Conservation (phyloP, 163 green algal genomes). For the Trebouxiophyceae sp. region DNA sequence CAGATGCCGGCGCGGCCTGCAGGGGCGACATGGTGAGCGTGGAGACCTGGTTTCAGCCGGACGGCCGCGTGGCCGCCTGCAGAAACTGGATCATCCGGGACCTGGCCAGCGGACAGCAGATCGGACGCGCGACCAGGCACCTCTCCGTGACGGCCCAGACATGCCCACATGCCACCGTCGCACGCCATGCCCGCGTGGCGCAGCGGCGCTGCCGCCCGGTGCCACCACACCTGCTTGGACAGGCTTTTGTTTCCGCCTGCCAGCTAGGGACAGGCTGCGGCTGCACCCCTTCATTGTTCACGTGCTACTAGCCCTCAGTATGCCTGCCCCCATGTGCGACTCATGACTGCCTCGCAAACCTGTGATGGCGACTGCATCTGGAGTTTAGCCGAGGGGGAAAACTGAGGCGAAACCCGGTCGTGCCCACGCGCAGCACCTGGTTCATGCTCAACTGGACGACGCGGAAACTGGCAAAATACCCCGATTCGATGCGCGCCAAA, state of each 20-base stretch:
- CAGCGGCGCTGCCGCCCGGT: no score
- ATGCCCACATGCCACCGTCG: background rate
- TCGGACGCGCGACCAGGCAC: conserved; percentile 72
- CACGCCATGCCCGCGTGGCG: background rate
- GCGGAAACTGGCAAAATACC: conserved; percentile 65
- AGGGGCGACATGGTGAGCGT: conserved; percentile 76
- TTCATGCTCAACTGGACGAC: conserved; percentile 87
- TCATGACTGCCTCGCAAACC: no score
- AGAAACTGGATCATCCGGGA: conserved; percentile 73
- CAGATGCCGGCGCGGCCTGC: no score
- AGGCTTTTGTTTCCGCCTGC: no score
- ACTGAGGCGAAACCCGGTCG: no score
- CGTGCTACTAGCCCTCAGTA: no score
- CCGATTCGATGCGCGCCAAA: conserved; percentile 49
- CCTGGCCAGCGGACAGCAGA: conserved; percentile 25
- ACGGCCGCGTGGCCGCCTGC: conserved; percentile 67
- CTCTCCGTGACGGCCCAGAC: no score
- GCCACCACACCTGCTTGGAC: no score
- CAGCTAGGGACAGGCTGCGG: no score
- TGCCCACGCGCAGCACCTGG: conserved; percentile 78
- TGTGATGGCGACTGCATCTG: no score
- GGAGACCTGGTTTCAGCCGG: conserved; percentile 79
- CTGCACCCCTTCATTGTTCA: background rate
- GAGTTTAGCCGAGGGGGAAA: no score
- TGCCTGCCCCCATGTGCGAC: no score